A percentile compares a stretch with the other conserved stretches of the same genome.
Conservation (phyloP, 2,329 filamentous ascomycete species). For the Colletotrichum tropicicola region DNA sequence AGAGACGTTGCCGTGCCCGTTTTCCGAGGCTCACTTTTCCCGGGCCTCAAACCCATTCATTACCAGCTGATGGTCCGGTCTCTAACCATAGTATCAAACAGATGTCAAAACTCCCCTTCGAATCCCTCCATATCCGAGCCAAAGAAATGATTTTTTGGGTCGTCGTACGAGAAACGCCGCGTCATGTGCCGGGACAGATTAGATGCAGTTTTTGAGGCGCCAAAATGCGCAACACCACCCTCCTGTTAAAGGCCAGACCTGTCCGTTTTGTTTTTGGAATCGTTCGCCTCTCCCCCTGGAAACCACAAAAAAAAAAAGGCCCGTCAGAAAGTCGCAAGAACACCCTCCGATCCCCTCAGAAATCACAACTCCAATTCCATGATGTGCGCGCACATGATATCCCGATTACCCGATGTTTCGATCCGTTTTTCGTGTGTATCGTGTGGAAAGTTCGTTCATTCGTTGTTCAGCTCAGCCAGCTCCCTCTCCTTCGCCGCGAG, state of each 20-base stretch:
- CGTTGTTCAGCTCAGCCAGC: conserved; percentile 56
- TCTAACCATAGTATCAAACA: neutral
- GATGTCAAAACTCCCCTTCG: neutral
- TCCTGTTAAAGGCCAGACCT: neutral
- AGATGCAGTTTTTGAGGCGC: conserved; percentile 15
- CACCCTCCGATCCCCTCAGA: neutral
- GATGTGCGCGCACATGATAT: neutral
- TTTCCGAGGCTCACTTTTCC: neutral
- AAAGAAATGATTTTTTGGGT: neutral
- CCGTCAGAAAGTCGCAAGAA: no score
- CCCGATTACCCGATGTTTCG: neutral
- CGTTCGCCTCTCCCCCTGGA: neutral
- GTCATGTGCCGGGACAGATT: conserved; percentile 1
- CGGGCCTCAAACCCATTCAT: neutral
- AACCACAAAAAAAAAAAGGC: neutral
- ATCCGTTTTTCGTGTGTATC: conserved; percentile 22
- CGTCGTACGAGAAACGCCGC: conserved; percentile 20
- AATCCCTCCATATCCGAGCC: neutral
- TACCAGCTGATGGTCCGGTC: neutral
- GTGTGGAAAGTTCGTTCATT: conserved; percentile 14
- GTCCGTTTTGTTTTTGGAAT: conserved; percentile 6
- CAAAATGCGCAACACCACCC: conserved; percentile 15
- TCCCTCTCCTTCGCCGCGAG: conserved; percentile 79
- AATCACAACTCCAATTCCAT: conserved; percentile 13
- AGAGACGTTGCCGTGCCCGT: neutral